Evolutionary conservation across 2,329 filamentous ascomycete species (phyloP).

Genomic region (Colletotrichum sublineola): DNA sequence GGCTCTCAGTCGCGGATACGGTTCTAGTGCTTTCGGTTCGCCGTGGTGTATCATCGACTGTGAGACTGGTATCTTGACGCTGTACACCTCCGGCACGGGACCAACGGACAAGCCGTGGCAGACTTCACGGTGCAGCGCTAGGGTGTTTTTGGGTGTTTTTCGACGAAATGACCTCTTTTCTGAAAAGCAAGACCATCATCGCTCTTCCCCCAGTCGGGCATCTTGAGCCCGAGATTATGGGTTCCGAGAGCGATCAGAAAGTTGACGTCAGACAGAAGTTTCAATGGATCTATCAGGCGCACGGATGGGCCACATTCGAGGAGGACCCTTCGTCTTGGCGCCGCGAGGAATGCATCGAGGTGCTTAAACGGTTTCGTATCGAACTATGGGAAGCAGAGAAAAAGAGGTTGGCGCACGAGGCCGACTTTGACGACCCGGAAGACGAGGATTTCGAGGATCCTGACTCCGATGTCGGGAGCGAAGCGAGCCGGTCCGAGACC

Average conservation of each 20-base stretch:
- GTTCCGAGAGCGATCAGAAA: constrained; percentile 6
- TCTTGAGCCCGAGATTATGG: constrained; percentile 7
- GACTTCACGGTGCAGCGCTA: constrained; percentile 3
- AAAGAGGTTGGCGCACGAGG: constrained; percentile 4
- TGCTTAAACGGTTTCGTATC: constrained; percentile 6
- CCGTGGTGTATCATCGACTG: constrained; percentile 16
- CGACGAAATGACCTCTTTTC: constrained; percentile 1
- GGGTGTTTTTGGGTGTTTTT: constrained; percentile 3
- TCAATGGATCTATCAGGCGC: constrained; percentile 7
- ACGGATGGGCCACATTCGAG: constrained; percentile 3
- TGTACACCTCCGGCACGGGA: constrained; percentile 8
- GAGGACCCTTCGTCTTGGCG: not conserved
- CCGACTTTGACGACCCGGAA: constrained; percentile 5
- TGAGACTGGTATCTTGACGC: constrained; percentile 17
- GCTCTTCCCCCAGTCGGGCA: not conserved
- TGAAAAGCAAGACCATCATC: constrained; percentile 4
- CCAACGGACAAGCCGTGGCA: constrained; percentile 11
- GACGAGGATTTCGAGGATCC: constrained; percentile 4
- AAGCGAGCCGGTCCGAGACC: not conserved
- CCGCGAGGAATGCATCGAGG: constrained; percentile 4
- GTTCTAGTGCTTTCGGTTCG: not conserved
- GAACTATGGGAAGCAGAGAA: constrained; percentile 7
- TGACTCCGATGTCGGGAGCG: constrained; percentile 3
- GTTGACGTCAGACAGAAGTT: constrained; percentile 7
- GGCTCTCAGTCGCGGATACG: constrained; percentile 16